Evolutionary conservation across 208 protist genomes (phyloP).

Genomic region (Phytomonas francai): DNA sequence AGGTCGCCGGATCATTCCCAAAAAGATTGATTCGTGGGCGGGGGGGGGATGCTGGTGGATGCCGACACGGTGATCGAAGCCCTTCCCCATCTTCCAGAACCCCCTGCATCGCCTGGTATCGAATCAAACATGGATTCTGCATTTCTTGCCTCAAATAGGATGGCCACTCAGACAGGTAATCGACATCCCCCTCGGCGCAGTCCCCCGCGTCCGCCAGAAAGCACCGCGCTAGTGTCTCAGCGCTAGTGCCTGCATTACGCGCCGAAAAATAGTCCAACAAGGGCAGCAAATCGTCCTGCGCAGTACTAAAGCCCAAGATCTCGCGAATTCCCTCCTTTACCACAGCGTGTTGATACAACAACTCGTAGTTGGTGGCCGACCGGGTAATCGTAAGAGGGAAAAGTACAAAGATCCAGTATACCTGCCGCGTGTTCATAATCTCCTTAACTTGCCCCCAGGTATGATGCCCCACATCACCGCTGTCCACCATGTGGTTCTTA

Average conservation of each 20-base stretch:
- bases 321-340: constrained; percentile 38
- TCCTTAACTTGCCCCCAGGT: constrained; percentile 27
- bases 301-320: constrained; percentile 51
- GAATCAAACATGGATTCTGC: too few relatives aligned
- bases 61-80: neutral
- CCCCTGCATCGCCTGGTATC: neutral
- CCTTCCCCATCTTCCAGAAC: neutral
- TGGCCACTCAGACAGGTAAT: too few relatives aligned
- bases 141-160: too few relatives aligned
- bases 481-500: constrained; percentile 8
- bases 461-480: constrained; percentile 12
- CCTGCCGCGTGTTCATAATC: constrained; percentile 19
- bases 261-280: constrained; percentile 62
- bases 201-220: neutral
- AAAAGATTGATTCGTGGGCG: constrained; percentile 25
- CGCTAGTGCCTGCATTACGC: constrained; percentile 21
- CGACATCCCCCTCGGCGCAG: too few relatives aligned
- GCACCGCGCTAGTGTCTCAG: constrained; percentile 7
- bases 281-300: constrained; percentile 43
- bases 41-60: neutral
- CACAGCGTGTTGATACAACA: constrained; percentile 40
- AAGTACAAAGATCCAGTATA: constrained; percentile 22
- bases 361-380: constrained; percentile 26
- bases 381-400: constrained; percentile 5
- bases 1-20: constrained; percentile 50